Evolutionary conservation across 164 flowering plant genomes (phyloP), one percentile per base, ranked within the genome.

Genomic region (Houttuynia cordata): DNA sequence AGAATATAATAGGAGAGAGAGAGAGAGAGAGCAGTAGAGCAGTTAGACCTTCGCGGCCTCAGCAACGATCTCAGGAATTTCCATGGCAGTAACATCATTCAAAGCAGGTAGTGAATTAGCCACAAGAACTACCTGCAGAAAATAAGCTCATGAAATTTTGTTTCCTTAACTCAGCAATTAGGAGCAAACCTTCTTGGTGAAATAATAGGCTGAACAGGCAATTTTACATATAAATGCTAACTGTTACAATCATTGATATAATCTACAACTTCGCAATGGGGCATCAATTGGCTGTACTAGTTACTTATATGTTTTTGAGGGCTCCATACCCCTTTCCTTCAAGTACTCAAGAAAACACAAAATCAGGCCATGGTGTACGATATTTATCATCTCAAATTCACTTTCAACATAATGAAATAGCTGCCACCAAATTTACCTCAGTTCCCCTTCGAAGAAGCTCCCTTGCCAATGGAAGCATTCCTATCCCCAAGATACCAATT

Each of bases 401-500:
- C 37, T 2, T 30, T 30, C 2, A 30, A 30, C 6, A 30, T 30
- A 30, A 30, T 30, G 2, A 30, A 30, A 30, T 30, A 30, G 6
- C 37, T 30, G 37, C 37, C 6, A 6, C 22, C n/a, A 25, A 58
- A 68, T 78, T 66, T 73, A 88, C 99, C 79, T 91, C 97, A 63
- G 99, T 94, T 71, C 97, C 97, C 72, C 86, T 91, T 23, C 93
- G 86, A 18, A 94, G 90, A 50, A 94, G 88, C 71, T 94, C 99
- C 54, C 99, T 73, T 51, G 99, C 99, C 10, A 94, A 80, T 39
- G 99, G 99, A 71, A 94, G 95, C 99, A 94, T 91, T 64, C 99
- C 99, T 20, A 94, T 30, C 6, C 37, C 37, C 37, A 30, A 30
- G 37, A 30, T 30, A 6, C 37, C 37, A 30, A 6, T 30, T 30